Evolutionary conservation across 2,329 filamentous ascomycete species (phyloP).

Genomic region (Alternaria gaisen): DNA sequence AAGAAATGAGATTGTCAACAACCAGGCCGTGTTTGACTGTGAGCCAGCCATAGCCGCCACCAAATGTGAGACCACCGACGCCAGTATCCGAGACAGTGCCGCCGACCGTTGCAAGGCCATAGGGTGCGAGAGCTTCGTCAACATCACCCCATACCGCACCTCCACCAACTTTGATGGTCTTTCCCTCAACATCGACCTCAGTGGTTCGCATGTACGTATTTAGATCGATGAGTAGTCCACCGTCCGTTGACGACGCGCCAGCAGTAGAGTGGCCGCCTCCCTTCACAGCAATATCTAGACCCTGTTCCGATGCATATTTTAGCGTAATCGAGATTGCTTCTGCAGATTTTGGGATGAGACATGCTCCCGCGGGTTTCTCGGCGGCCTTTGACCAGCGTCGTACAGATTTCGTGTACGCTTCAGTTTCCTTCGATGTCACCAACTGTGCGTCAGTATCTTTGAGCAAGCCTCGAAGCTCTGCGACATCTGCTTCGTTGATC

Average conservation of each 20-base stretch:
- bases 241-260: slow-evolving; percentile 18
- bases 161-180: slow-evolving; percentile 14
- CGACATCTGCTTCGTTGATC: slow-evolving; percentile 5
- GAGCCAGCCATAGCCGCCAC: slow-evolving; percentile 65
- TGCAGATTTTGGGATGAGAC: slow-evolving; percentile 12
- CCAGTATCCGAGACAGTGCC: slow-evolving; percentile 38
- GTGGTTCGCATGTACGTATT: slow-evolving; percentile 17
- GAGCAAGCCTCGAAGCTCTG: slow-evolving; percentile 6
- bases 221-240: slow-evolving; percentile 17
- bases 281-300: slow-evolving; percentile 17
- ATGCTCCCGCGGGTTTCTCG: slow-evolving; percentile 15
- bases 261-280: slow-evolving; percentile 20
- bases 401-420: slow-evolving; percentile 9
- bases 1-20: slow-evolving; percentile 61
- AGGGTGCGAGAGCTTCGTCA: slow-evolving; percentile 12
- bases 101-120: slow-evolving; percentile 16
- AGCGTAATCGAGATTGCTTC: slow-evolving; percentile 14
- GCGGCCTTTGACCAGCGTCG: slow-evolving; percentile 18
- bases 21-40: slow-evolving; percentile 63
- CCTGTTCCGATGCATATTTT: slow-evolving; percentile 15
- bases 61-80: slow-evolving; percentile 59
- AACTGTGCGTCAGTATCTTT: slow-evolving; percentile 10
- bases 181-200: slow-evolving; percentile 6
- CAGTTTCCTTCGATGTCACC: slow-evolving; percentile 11
- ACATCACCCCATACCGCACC: slow-evolving; percentile 18